These are phyloP conservation scores for Agaricus blazei DNA, from an alignment of 768 basidiomycete genomes.

Conservation along the genomic window DNA sequence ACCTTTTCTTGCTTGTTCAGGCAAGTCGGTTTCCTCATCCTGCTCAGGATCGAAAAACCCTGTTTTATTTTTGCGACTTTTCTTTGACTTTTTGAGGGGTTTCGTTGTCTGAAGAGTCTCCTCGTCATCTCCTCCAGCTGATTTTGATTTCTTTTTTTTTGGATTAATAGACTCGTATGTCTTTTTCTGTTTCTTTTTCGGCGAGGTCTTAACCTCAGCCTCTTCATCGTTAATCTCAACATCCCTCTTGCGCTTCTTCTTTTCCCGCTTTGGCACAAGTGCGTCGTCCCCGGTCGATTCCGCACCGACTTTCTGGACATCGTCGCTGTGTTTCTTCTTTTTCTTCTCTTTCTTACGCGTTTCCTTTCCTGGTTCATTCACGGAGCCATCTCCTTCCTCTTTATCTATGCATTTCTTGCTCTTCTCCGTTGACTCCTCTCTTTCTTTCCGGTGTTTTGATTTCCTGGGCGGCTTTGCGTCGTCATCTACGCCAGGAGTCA, in stretches of 20 bases:
- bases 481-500: slow-evolving; percentile 89
- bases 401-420: slow-evolving; percentile 13
- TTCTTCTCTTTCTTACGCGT: neutral
- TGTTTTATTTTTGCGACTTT: slow-evolving; percentile 39
- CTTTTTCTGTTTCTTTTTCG: slow-evolving; percentile 6
- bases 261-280: slow-evolving; percentile 11
- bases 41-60: slow-evolving; percentile 37
- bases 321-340: neutral
- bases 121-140: neutral
- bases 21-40: slow-evolving; percentile 20
- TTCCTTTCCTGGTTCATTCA: neutral
- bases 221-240: slow-evolving; percentile 9
- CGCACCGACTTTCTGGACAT: neutral
- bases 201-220: slow-evolving; percentile 5
- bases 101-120: neutral
- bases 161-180: neutral
- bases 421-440: slow-evolving; percentile 4
- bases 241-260: slow-evolving; percentile 17
- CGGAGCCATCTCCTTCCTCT: neutral
- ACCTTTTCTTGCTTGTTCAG: slow-evolving; percentile 39
- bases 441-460: neutral
- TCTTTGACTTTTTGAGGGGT: slow-evolving; percentile 17
- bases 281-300: neutral
- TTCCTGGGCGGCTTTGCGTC: slow-evolving; percentile 11
- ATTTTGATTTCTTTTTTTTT: neutral